phyloP scores from a whole-genome alignment of 495 filamentous ascomycete genomes.

The Tuber calosporum region DNA sequence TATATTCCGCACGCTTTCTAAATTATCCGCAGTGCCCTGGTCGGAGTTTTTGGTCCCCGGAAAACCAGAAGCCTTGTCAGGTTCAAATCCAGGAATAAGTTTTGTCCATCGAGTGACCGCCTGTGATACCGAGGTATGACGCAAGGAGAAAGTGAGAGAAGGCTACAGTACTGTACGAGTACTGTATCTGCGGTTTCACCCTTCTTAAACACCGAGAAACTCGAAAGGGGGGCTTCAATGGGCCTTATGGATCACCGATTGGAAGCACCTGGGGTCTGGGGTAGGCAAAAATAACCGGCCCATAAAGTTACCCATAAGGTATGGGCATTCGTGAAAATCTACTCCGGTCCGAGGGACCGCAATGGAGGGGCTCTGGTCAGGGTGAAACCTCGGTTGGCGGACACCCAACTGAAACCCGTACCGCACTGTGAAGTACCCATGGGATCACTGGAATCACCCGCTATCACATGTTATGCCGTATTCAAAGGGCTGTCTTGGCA shows the following conservation, averaged over 20 bases:
- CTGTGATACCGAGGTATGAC: background rate
- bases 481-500: background rate
- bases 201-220: background rate
- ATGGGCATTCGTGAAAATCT: background rate
- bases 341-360: background rate
- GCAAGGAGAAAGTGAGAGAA: background rate
- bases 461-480: background rate
- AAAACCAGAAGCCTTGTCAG: background rate
- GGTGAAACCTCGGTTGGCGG: background rate
- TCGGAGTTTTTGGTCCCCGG: background rate
- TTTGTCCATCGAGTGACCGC: background rate
- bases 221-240: background rate
- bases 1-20: background rate
- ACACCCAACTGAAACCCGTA: background rate
- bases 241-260: background rate
- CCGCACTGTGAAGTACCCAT: background rate
- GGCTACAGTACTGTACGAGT: too few relatives aligned
- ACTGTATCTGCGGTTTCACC: background rate
- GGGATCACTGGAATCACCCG: background rate
- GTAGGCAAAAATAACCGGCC: background rate
- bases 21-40: background rate
- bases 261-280: background rate
- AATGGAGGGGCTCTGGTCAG: background rate
- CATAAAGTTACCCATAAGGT: background rate
- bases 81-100: background rate